Percentiles rank a stretch among this genome's conserved stretches.
Evolutionary conservation across 2,329 filamentous ascomycete species (phyloP).

Genomic region (Fusarium falciforme): DNA sequence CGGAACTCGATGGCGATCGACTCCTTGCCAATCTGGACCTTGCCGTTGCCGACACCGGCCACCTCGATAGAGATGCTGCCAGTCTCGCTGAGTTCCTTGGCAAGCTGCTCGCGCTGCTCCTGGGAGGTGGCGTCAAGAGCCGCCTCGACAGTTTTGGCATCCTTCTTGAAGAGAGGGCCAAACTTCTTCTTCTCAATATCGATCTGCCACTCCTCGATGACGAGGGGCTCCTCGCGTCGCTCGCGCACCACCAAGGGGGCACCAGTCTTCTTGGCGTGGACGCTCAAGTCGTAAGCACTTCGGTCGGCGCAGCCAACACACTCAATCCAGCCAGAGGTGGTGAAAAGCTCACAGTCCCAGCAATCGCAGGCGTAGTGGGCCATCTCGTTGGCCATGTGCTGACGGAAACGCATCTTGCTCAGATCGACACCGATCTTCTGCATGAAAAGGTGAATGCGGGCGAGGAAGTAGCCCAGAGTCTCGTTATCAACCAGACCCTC

Average conservation of each 20-base stretch:
- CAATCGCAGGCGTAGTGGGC: slow-evolving; percentile 96
- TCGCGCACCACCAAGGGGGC: slow-evolving; percentile 87
- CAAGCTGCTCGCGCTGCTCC: slow-evolving; percentile 82
- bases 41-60: slow-evolving; percentile 72
- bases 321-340: slow-evolving; percentile 96
- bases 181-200: slow-evolving; percentile 96
- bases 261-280: slow-evolving; percentile 93
- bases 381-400: slow-evolving; percentile 87
- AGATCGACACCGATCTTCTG: slow-evolving; percentile 87
- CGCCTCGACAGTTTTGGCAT: slow-evolving; percentile 85
- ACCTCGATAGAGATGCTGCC: slow-evolving; percentile 85
- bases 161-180: slow-evolving; percentile 94
- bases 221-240: slow-evolving; percentile 79
- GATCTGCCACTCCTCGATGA: slow-evolving; percentile 87
- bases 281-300: slow-evolving; percentile 92
- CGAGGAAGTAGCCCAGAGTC: slow-evolving; percentile 97
- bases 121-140: slow-evolving; percentile 82
- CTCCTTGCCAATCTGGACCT: slow-evolving; percentile 82
- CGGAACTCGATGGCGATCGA: slow-evolving; percentile 86
- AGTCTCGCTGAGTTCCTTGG: slow-evolving; percentile 76
- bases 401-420: slow-evolving; percentile 91
- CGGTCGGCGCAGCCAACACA: slow-evolving; percentile 97
- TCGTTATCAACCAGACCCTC: slow-evolving; percentile 92
- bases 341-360: slow-evolving; percentile 95
- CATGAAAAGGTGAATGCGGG: slow-evolving; percentile 91